A percentile compares a stretch with the other conserved stretches of the same genome.
These are phyloP conservation scores for Dryas drummondii DNA, from an alignment of 306 rosid species.

Conservation along the genomic window DNA sequence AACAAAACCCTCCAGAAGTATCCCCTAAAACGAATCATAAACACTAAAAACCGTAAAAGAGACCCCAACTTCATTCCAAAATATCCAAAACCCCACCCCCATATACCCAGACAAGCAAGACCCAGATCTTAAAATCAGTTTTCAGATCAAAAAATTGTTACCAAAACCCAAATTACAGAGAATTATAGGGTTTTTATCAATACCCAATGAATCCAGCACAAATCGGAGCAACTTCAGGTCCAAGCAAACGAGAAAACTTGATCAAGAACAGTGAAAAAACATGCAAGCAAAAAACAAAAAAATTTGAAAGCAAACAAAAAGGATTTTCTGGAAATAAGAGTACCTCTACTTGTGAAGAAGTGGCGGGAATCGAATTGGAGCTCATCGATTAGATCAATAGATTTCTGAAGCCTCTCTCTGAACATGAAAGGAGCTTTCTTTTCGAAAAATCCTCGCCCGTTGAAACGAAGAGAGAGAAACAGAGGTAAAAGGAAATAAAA, in stretches of 20 bases:
- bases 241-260: slow-evolving; percentile 28
- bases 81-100: slow-evolving; percentile 31
- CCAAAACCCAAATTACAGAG: slow-evolving; percentile 20
- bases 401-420: slow-evolving; percentile 25
- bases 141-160: slow-evolving; percentile 47
- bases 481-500: slow-evolving; percentile 6
- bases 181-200: slow-evolving; percentile 31
- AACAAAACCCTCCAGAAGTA: slow-evolving; percentile 20
- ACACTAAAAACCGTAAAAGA: slow-evolving; percentile 35
- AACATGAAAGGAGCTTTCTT: slow-evolving; percentile 39
- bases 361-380: slow-evolving; percentile 79
- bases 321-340: slow-evolving; percentile 29
- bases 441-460: slow-evolving; percentile 99
- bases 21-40: slow-evolving; percentile 13
- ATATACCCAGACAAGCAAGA: slow-evolving; percentile 35
- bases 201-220: slow-evolving; percentile 12
- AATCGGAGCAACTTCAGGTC: slow-evolving; percentile 25
- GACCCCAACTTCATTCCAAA: slow-evolving; percentile 31
- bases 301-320: slow-evolving; percentile 18
- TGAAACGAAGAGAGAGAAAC: slow-evolving; percentile 58
- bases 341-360: slow-evolving; percentile 57
- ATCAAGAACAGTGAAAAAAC: slow-evolving; percentile 30
- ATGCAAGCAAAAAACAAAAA: slow-evolving; percentile 16
- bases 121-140: slow-evolving; percentile 63
- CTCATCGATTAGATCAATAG: slow-evolving; percentile 49